Evolutionary conservation across 2,329 filamentous ascomycete species (phyloP).

Genomic region (Cladophialophora bantiana): DNA sequence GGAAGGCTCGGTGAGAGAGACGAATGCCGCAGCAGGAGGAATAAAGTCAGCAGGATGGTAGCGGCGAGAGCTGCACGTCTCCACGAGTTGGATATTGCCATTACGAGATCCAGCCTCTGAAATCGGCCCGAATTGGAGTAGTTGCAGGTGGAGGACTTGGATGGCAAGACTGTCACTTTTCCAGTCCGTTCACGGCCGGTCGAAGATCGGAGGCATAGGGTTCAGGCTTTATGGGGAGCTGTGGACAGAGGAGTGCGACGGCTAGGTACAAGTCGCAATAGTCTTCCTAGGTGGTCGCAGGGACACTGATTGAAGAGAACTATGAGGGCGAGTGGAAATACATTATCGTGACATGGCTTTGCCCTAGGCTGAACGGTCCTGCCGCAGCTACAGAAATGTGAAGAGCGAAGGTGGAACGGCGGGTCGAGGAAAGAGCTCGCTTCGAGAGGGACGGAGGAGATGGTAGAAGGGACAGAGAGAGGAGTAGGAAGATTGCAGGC

Average conservation of each 20-base stretch:
- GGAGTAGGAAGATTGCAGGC: neutral
- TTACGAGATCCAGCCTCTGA: neutral
- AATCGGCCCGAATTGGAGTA: neutral
- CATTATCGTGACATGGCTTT: conserved; percentile 22
- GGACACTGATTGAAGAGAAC: neutral
- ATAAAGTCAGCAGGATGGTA: conserved; percentile 70
- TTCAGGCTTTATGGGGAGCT: neutral
- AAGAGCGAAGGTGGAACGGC: neutral
- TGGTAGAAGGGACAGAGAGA: neutral
- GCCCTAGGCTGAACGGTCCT: conserved; percentile 10
- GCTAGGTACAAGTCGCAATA: neutral
- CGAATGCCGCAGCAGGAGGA: conserved; percentile 72
- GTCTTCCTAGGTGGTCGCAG: neutral
- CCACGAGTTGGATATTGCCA: conserved; percentile 19
- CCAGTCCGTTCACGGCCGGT: neutral
- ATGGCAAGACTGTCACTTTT: neutral
- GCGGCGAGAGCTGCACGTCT: conserved; percentile 60
- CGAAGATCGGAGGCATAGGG: neutral
- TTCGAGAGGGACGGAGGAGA: neutral
- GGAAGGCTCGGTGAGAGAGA: conserved; percentile 60
- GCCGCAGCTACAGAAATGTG: conserved; percentile 8
- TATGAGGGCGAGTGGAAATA: neutral
- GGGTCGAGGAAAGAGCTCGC: neutral
- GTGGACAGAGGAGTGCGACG: conserved; percentile 5
- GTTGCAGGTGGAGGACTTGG: neutral